Percentiles rank a stretch among this genome's conserved stretches.
Conservation (phyloP, 169 alveolate genomes). For the Blepharisma undulans region DNA sequence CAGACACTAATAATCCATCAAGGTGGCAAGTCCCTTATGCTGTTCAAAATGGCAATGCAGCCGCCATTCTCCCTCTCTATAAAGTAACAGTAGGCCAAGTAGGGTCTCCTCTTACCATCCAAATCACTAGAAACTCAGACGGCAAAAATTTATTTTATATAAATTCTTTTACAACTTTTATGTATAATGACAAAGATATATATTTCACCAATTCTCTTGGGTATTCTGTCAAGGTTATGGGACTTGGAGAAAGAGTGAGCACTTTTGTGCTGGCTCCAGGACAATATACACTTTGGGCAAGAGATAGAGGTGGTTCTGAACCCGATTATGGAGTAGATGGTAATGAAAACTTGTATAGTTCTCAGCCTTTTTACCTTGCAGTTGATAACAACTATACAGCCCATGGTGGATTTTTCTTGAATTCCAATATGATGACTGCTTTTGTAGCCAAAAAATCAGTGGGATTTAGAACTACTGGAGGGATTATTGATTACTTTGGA, state of each 20-base stretch:
- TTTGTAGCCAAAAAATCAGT: not conserved
- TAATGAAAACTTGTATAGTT: not conserved
- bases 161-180: not conserved
- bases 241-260: constrained; percentile 19
- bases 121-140: constrained; percentile 19
- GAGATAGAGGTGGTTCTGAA: not conserved
- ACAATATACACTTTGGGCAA: constrained; percentile 4
- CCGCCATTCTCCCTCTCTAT: not conserved
- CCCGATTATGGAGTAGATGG: not conserved
- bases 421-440: not conserved
- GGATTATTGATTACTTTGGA: not conserved
- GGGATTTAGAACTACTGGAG: not conserved
- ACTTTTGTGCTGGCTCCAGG: not conserved
- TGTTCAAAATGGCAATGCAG: not conserved
- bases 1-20: not conserved
- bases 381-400: not conserved
- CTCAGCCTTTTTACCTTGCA: constrained; percentile 24
- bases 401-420: not conserved
- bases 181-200: not conserved
- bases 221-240: not conserved
- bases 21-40: constrained; percentile 7
- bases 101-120: not conserved
- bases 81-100: not conserved
- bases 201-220: not conserved
- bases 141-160: not conserved